A percentile compares a stretch with the other conserved stretches of the same genome.
Conservation (phyloP, 805 yeast species). For the Pichia nakasei region DNA sequence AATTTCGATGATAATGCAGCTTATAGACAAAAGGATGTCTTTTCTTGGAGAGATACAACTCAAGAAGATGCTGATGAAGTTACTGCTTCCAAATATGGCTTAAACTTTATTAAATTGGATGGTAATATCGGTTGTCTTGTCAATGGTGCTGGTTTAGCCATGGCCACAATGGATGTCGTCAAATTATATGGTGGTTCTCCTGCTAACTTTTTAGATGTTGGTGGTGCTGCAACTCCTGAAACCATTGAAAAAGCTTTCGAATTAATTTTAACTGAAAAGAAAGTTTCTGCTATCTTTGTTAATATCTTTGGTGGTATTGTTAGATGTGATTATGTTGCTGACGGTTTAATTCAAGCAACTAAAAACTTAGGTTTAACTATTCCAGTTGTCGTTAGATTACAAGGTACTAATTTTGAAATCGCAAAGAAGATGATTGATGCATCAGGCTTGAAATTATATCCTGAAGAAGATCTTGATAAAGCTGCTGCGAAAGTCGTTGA, state of each 20-base stretch:
- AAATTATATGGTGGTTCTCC: conserved; percentile 98
- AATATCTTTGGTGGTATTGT: conserved; percentile 99
- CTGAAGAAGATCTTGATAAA: conserved; percentile 87
- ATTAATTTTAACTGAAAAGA: conserved; percentile 80
- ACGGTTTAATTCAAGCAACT: conserved; percentile 92
- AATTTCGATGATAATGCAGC: conserved; percentile 95
- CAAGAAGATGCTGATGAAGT: conserved; percentile 99
- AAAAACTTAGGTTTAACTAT: conserved; percentile 83
- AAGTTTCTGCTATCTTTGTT: conserved; percentile 91
- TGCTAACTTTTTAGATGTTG: conserved; percentile 98
- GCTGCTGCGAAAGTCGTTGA: conserved; percentile 95
- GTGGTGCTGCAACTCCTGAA: conserved; percentile 99
- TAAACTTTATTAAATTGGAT: conserved; percentile 94
- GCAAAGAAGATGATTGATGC: conserved; percentile 81
- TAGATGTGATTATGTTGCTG: conserved; percentile 98
- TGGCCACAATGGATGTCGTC: conserved; percentile 99
- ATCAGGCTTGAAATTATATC: conserved; percentile 88
- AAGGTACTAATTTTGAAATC: conserved; percentile 90
- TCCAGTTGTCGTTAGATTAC: conserved; percentile 96
- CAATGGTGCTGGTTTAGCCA: conserved; percentile 99
- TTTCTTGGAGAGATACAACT: conserved; percentile 91
- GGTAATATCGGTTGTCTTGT: conserved; percentile 99
- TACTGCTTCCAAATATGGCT: conserved; percentile 79
- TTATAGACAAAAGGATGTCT: conserved; percentile 91
- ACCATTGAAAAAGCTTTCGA: conserved; percentile 96